Evolutionary conservation across 1,139 yeast species (phyloP).

Genomic region (Candida tunisiensis): DNA sequence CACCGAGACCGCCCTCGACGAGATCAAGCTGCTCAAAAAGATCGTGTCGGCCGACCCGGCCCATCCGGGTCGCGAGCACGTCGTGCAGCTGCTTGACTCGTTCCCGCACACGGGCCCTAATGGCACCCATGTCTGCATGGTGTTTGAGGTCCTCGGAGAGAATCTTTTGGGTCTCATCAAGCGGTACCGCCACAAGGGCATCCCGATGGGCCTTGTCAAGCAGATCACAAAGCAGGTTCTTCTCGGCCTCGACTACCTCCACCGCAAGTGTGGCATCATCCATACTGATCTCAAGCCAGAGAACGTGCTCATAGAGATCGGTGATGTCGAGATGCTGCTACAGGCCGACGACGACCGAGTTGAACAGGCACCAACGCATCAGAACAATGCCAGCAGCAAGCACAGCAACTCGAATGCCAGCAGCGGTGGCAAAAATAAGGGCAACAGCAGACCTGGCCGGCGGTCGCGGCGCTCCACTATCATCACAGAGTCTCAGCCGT

Average conservation of each 20-base stretch:
- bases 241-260: constrained; percentile 64
- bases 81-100: constrained; percentile 55
- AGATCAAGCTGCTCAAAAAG: constrained; percentile 42
- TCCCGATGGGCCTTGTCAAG: constrained; percentile 59
- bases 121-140: constrained; percentile 79
- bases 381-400: constrained; percentile 8
- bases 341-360: constrained; percentile 36
- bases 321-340: constrained; percentile 58
- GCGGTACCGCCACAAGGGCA: constrained; percentile 49
- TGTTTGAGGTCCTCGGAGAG: constrained; percentile 78
- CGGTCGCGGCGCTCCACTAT: constrained; percentile 56
- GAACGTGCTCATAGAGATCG: constrained; percentile 66
- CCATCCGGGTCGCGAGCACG: constrained; percentile 59
- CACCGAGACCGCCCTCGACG: constrained; percentile 79
- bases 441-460: constrained; percentile 9
- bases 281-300: constrained; percentile 89
- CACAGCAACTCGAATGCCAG: constrained; percentile 6
- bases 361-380: constrained; percentile 7
- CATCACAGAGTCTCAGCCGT: constrained; percentile 75
- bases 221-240: constrained; percentile 68
- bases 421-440: no score
- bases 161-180: constrained; percentile 55
- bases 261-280: constrained; percentile 74
- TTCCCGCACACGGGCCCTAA: constrained; percentile 68
- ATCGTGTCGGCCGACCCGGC: constrained; percentile 31